Conservation (phyloP, 2,329 filamentous ascomycete species). For the Akanthomyces lecanii region DNA sequence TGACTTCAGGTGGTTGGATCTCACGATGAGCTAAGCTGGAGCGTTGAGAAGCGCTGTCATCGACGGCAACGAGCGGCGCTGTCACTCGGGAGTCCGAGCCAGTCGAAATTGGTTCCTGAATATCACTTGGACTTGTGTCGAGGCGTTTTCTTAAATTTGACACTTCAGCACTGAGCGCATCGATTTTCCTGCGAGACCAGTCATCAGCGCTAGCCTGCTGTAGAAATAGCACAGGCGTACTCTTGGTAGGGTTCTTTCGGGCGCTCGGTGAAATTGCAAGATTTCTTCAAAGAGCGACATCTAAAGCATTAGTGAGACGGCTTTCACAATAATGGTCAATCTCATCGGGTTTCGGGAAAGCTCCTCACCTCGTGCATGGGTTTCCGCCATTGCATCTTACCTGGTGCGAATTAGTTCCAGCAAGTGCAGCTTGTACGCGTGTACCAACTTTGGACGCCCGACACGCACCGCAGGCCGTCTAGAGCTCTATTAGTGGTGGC, state of each 20-base stretch:
- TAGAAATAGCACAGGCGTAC: conserved; percentile 11
- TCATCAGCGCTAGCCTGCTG: background rate
- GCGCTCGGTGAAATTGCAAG: conserved; percentile 23
- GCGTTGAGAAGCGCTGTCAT: background rate
- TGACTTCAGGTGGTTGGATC: background rate
- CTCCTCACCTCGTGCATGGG: conserved; percentile 25
- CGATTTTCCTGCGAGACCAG: conserved; percentile 19
- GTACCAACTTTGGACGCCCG: conserved; percentile 25
- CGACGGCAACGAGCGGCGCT: background rate
- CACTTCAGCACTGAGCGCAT: conserved; percentile 11
- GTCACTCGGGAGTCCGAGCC: background rate
- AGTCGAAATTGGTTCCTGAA: background rate
- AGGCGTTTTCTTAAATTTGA: background rate
- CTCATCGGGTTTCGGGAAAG: no score
- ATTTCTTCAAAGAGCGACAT: conserved; percentile 22
- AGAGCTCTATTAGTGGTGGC: background rate
- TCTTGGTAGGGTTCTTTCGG: conserved; percentile 23
- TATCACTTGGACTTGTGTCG: background rate
- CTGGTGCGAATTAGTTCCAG: conserved; percentile 10
- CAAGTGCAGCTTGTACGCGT: no score
- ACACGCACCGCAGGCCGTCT: conserved; percentile 27
- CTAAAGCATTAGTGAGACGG: conserved; percentile 17
- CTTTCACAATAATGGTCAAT: no score
- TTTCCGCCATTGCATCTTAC: conserved; percentile 25
- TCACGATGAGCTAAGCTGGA: background rate